Evolutionary conservation across 208 protist species (phyloP), one percentile per base, ranked within the genome.

Genomic region (Leishmania arabica): DNA sequence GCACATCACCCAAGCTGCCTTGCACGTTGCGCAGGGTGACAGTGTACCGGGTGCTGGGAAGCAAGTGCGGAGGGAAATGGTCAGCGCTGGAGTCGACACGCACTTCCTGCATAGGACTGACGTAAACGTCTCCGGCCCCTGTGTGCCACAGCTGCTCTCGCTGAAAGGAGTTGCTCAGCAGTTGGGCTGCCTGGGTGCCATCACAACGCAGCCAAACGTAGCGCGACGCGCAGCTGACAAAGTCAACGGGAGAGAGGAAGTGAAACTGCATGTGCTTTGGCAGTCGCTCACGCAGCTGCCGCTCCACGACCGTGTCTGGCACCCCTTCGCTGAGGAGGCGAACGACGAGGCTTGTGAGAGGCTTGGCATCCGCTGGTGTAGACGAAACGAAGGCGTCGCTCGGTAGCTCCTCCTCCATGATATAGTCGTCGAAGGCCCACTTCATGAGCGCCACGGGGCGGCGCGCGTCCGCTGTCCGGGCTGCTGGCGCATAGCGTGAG

Each of bases 371-470:
- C 54, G 53, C 42, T 60, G 54, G 34, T 2, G 6, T 19, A 27
- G 77, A 37, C 37, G 68, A 37, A 2, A 75, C 17, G 49, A 89
- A 70, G 15, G 77, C 70, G 47, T 77, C 73, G 8, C 70, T 78
- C 4, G 90, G 85, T 31, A 95, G 82, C 68, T 88, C 71, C 73
- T 97, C 92, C 77, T 95, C 86, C 37, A 97, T 89, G 62, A 93
- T 79, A 72, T 89, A 93, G 77, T 97, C 94, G 70, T 97, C 94
- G 80, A 95, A 97, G 21, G 94, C 86, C 92, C 94, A 97, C 84
- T 97, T 97, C 77, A 97, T 83, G 37, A 97, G 83, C 2, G 86
- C 94, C 19, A 85, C 84, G 3, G 92, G 85, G 1, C 94, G 88
- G 76, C 74, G 66, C 34, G 31, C 71, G n/a, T 78, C 64, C 37